Evolutionary conservation across 192 early-diverging fungal species (phyloP), one percentile per base, ranked within the genome.

Genomic region (Powellomyces hirtus): DNA sequence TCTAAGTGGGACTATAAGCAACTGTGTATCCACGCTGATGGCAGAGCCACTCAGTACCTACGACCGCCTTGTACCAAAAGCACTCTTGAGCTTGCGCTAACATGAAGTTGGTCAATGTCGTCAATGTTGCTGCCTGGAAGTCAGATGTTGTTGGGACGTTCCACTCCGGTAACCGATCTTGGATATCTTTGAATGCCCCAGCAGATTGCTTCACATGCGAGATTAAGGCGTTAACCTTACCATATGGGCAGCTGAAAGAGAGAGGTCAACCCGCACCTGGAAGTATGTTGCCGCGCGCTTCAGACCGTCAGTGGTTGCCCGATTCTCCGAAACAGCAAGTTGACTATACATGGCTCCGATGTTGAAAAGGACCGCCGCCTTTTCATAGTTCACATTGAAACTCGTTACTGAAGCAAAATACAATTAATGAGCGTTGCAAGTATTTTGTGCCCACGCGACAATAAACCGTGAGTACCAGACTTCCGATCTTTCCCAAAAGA

Each of bases 31-130:
- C 2, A 33, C 26, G 20, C 29, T 60, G n/a, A 14, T 42, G 38
- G 37, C 40, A 42, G 8, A 42, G 10, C 10, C 8, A 42, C 40
- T 40, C 29, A 8, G 20, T 42, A 67, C 73, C 72, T 52, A 77
- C 69, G 26, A 91, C 88, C 3, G 93, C 91, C 55, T 94, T 90
- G 38, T 88, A 88, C 91, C 92, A 94, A 29, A 90, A 92, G 64
- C 92, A 94, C 74, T 96, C 95, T 68, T 96, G 94, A 27, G 95
- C 95, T 71, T 96, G 95, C 10, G 92, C 92, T 1, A 96, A 79
- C 91, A 92, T 95, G n/a, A 91, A 71, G 62, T 87, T 84, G 8
- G 83, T 79, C 11, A 91, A 77, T 1, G 86, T 82, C 11, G 81
- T 76, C 7, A 97, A 79, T n/a, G 89, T 85, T 18, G 80, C 72